Base-by-base conservation (phyloP, 1,139 yeast genomes). In the Pichia sp. region DNA sequence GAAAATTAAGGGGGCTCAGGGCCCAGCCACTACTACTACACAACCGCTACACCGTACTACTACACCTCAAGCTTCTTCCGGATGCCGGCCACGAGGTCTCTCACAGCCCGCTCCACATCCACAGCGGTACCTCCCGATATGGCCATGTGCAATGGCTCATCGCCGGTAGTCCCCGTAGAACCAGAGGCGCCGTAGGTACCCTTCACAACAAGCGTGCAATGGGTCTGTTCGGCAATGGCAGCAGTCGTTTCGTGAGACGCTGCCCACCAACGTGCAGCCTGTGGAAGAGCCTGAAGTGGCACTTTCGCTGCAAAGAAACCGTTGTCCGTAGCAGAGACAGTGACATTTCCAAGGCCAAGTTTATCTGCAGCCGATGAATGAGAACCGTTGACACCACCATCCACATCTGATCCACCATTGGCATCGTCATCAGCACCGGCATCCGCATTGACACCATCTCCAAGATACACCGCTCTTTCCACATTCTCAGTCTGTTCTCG, bases 1-100 rank as follows among this genome's bases (percentile, higher is more conserved):
- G 97, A 97, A 28, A 96, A 96, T 0, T 63, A 91, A 6, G 91
- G 91, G 51, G 77, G 91, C 21, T 60, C 91, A 27, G 98, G 97
- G 0, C 98, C n/a, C n/a, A n/a, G n/a, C n/a, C n/a, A n/a, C 71
- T 88, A 16, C 64, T 71, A 40, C n/a, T n/a, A n/a, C n/a, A n/a
- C n/a, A n/a, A n/a, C n/a, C n/a, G n/a, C n/a, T n/a, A n/a, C n/a
- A n/a, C n/a, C n/a, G n/a, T n/a, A n/a, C n/a, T n/a, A n/a, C n/a
- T n/a, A n/a, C n/a, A n/a, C n/a, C n/a, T n/a, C n/a, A n/a, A n/a
- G n/a, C n/a, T n/a, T n/a, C n/a, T n/a, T n/a, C n/a, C n/a, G n/a
- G n/a, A n/a, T n/a, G n/a, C n/a, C n/a, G n/a, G n/a, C n/a, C n/a
- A n/a, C n/a, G n/a, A n/a, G n/a, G n/a, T n/a, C n/a, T n/a, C n/a